Evolutionary conservation across 169 alveolate species (phyloP).

Genomic region (Plasmodium gonderi): DNA sequence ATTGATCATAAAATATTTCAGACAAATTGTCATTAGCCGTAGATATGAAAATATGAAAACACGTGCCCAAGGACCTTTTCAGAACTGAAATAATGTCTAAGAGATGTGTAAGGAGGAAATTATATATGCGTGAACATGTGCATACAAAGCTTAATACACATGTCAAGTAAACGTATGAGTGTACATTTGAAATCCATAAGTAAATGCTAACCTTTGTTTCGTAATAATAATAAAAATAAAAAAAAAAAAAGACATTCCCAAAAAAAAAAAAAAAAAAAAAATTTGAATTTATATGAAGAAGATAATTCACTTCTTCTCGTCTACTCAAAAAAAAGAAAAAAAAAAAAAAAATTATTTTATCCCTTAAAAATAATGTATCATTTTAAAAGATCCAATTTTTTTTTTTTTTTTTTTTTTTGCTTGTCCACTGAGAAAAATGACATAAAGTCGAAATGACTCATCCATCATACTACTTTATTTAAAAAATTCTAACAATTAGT

Average conservation of each 20-base stretch:
- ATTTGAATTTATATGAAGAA: neutral
- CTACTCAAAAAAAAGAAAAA: constrained; percentile 18
- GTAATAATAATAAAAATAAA: neutral
- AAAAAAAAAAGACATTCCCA: constrained; percentile 36
- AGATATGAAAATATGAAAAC: neutral
- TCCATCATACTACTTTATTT: neutral
- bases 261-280: constrained; percentile 15
- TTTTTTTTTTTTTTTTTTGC: too few relatives aligned
- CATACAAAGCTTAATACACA: too few relatives aligned
- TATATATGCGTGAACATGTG: too few relatives aligned
- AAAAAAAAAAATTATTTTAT: constrained; percentile 19
- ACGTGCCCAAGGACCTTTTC: neutral
- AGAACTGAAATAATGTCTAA: neutral
- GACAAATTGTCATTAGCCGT: neutral
- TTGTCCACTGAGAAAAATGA: too few relatives aligned
- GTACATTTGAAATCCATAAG: neutral
- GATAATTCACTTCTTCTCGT: constrained; percentile 29
- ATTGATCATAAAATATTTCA: neutral
- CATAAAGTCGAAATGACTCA: neutral
- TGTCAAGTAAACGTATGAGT: too few relatives aligned
- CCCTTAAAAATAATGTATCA: neutral
- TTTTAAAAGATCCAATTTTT: neutral
- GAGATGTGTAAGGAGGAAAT: too few relatives aligned
- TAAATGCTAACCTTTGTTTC: neutral
- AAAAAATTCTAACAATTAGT: neutral